Conservation (phyloP, 108 stramenopile species). For the Discostella stelligeroides region DNA sequence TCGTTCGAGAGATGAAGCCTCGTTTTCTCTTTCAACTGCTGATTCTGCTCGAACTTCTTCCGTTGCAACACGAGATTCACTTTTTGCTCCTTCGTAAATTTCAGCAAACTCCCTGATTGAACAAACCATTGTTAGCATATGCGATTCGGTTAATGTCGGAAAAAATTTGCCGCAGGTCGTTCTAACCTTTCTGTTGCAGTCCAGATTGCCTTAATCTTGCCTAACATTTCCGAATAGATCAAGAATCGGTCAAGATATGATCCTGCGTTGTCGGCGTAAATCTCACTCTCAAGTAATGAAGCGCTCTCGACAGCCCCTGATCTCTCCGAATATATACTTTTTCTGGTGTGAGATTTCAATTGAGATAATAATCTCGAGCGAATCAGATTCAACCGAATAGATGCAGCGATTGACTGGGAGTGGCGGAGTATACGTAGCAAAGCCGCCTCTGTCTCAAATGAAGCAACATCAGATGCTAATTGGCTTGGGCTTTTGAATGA, state of each 20-base stretch:
- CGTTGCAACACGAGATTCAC: conserved; percentile 40
- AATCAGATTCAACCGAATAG: conserved; percentile 23
- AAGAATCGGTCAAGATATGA: conserved; percentile 26
- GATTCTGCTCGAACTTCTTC: conserved; percentile 54
- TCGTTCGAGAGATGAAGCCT: conserved; percentile 31
- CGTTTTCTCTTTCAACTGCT: conserved; percentile 53
- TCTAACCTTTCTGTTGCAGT: conserved; percentile 27
- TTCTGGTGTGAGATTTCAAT: conserved; percentile 13
- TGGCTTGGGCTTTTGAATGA: conserved; percentile 37
- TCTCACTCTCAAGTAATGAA: conserved; percentile 20
- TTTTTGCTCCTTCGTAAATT: conserved; percentile 35
- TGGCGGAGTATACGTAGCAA: conserved; percentile 26
- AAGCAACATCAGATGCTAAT: conserved; percentile 43
- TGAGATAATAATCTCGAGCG: conserved; percentile 13
- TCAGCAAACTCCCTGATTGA: conserved; percentile 32
- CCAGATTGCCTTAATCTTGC: conserved; percentile 30
- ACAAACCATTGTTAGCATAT: background rate
- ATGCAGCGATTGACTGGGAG: conserved; percentile 15
- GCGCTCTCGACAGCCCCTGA: conserved; percentile 20
- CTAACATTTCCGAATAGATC: conserved; percentile 19
- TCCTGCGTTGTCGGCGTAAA: conserved; percentile 15
- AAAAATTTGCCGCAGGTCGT: background rate
- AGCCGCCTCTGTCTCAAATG: conserved; percentile 40
- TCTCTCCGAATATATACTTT: conserved; percentile 28
- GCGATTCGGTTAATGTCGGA: background rate